Conservation (phyloP, 2,329 filamentous ascomycete species). For the Arthrobotrys sinensis region DNA sequence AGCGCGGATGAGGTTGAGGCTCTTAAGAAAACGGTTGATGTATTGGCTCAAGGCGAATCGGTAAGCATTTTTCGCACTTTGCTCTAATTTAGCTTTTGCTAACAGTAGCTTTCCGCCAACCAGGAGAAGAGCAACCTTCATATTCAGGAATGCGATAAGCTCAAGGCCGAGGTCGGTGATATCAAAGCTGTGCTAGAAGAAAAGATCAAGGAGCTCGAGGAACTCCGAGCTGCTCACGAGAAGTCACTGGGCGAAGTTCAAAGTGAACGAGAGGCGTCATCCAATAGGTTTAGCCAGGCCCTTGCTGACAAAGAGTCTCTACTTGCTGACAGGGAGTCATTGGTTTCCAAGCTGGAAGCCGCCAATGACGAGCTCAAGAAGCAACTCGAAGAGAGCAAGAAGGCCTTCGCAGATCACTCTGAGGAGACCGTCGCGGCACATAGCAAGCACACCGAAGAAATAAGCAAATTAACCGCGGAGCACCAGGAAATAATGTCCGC, state of each 20-base stretch:
- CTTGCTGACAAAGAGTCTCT: conserved; percentile 43
- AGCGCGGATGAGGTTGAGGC: conserved; percentile 33
- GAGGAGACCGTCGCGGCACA: conserved; percentile 26
- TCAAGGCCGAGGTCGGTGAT: conserved; percentile 30
- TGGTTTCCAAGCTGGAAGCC: conserved; percentile 34
- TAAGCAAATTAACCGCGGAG: conserved; percentile 40
- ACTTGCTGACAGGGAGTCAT: conserved; percentile 36
- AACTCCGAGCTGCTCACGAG: conserved; percentile 22
- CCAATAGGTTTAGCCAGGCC: conserved; percentile 26
- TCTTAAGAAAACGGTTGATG: conserved; percentile 43
- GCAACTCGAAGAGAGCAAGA: conserved; percentile 44
- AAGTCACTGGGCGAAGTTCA: conserved; percentile 21
- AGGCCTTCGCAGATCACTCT: conserved; percentile 31
- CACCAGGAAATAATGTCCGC: conserved; percentile 39
- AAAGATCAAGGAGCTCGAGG: conserved; percentile 49
- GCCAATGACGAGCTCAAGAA: conserved; percentile 40
- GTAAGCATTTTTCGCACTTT: conserved; percentile 16
- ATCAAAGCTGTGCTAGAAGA: conserved; percentile 32
- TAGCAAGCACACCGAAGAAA: conserved; percentile 24
- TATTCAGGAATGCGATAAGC: conserved; percentile 48
- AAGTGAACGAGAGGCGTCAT: conserved; percentile 21
- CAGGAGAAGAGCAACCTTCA: conserved; percentile 43
- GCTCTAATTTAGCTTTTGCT: not conserved
- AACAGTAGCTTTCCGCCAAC: not conserved
- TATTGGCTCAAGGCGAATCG: conserved; percentile 47